Base-by-base conservation (phyloP, 441 rosid species). In the Dalechampia spathulata region DNA sequence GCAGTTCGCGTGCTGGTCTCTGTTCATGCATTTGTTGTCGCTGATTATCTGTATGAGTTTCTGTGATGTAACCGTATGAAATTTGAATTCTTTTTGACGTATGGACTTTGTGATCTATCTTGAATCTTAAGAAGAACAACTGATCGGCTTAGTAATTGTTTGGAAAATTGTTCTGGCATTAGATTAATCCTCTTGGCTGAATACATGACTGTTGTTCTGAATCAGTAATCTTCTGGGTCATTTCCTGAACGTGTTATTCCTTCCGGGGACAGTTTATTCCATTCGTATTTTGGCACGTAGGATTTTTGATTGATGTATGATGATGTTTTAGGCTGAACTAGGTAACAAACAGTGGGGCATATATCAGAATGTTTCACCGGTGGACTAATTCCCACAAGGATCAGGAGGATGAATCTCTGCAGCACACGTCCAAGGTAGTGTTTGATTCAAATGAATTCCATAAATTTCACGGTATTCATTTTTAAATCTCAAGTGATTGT, bases 361-460 rank as follows among this genome's bases (percentile, higher is more conserved):
- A 32, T 48, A 62, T 72, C 58, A 58, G 50, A 32, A 91, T 91
- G 96, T 85, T 87, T 78, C 86, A 83, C 34, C 76, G 76, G 44
- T 39, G 75, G 86, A 59, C 54, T 63, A 57, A 60, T 72, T 45
- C 87, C 9, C 75, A 71, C 55, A 75, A 68, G 12, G 71, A 78
- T 36, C 82, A 72, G 69, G 83, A 78, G 66, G 62, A 69, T 28
- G 90, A 79, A 8, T 26, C 62, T 4, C 47, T 56, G 71, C 72
- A 40, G 28, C 74, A 61, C 13, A 91, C 83, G 36, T 54, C 88
- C 37, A 83, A 91, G 92, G 98, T 91, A 64, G 70, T 39, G 22
- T n/a, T n/a, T n/a, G n/a, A n/a, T n/a, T n/a, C n/a, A n/a, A n/a
- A n/a, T n/a, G n/a, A n/a, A n/a, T n/a, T n/a, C n/a, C n/a, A n/a